Evolutionary conservation across 2,329 filamentous ascomycete species (phyloP).

Genomic region (Pseudocercospora vitis): DNA sequence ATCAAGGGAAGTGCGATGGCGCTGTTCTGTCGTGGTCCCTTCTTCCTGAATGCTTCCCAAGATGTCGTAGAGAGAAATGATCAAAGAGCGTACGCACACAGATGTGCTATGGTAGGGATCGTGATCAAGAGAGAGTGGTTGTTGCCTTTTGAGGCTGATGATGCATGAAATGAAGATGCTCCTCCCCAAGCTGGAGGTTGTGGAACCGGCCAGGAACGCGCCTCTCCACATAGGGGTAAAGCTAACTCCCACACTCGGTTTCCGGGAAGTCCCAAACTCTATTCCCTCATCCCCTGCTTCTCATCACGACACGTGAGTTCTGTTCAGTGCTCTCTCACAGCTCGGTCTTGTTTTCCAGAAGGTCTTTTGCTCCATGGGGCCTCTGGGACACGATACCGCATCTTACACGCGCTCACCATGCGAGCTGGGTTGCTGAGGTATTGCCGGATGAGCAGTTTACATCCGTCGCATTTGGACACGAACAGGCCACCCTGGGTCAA

Average conservation of each 20-base stretch:
- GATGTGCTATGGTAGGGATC: constrained; percentile 2
- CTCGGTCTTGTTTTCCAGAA: not conserved
- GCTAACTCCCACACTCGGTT: no score
- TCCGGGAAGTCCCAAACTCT: constrained; percentile 9
- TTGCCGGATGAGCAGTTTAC: no score
- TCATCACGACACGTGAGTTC: not conserved
- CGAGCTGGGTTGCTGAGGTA: no score
- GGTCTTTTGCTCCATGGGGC: no score
- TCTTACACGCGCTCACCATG: no score
- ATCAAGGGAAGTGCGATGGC: not conserved
- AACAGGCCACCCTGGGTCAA: no score
- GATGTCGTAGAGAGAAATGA: not conserved
- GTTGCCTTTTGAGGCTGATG: constrained; percentile 4
- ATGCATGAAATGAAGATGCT: constrained; percentile 2
- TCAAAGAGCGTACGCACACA: constrained; percentile 18
- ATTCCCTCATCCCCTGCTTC: not conserved
- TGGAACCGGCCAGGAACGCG: constrained; percentile 12
- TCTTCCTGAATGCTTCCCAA: not conserved
- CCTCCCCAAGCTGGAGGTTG: not conserved
- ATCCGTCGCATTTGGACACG: no score
- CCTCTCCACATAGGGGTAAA: constrained; percentile 5
- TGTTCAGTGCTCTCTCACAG: not conserved
- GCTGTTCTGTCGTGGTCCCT: constrained; percentile 7
- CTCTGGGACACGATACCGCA: no score
- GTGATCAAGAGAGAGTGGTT: constrained; percentile 11